These are phyloP conservation scores for Xerocomellus dryophilus DNA, from an alignment of 768 basidiomycete genomes.

Conservation along the genomic window DNA sequence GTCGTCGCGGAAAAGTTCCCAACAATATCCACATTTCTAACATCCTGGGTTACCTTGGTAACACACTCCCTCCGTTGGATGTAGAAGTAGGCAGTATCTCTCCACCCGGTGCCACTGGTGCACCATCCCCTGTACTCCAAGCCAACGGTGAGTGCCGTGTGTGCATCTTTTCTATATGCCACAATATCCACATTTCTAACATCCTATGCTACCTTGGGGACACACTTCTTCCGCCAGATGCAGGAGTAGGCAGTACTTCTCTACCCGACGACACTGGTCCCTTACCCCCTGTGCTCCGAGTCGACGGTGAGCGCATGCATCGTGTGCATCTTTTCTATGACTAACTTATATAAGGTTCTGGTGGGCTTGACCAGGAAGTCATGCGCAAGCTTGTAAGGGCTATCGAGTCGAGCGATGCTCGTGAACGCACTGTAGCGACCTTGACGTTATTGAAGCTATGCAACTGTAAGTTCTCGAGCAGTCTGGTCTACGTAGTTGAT, in stretches of 20 bases:
- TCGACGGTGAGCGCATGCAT: background rate
- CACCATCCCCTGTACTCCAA: background rate
- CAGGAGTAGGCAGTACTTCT: background rate
- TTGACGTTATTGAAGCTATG: slow-evolving; percentile 12
- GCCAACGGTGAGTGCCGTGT: background rate
- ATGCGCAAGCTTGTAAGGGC: background rate
- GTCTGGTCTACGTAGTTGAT: background rate
- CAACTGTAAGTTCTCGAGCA: background rate
- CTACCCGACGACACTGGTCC: background rate
- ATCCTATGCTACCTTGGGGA: slow-evolving; percentile 4
- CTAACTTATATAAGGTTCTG: background rate
- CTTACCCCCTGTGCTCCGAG: background rate
- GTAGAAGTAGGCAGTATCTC: background rate
- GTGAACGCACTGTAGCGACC: slow-evolving; percentile 1
- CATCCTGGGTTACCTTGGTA: slow-evolving; percentile 2
- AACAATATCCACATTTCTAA: background rate
- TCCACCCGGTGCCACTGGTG: background rate
- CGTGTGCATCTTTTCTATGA: background rate
- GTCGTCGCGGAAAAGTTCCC: background rate
- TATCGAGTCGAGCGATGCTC: background rate
- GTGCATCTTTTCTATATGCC: background rate
- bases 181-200: background rate
- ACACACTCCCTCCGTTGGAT: slow-evolving; percentile 2
- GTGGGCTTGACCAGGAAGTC: background rate
- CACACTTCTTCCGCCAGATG: slow-evolving; percentile 2